Evolutionary conservation across 208 protist species (phyloP), one percentile per base, ranked within the genome.

Genomic region (Jaenimonas drosophilae): DNA sequence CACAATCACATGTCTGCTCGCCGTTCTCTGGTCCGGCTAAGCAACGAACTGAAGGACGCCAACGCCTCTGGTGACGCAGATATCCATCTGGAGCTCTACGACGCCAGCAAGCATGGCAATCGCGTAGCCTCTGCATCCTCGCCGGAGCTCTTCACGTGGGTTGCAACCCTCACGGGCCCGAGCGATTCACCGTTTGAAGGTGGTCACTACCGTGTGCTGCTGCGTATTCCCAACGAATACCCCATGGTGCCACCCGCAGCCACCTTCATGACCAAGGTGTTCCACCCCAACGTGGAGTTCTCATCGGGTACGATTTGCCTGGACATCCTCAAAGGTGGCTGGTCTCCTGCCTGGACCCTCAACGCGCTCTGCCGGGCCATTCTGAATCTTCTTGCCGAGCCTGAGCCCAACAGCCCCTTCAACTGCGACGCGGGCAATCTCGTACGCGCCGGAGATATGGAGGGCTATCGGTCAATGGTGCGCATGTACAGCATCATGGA

Each of bases 401-500:
- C 90, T 1, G 81, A 89, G 40, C 50, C 69, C 6, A 57, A 66
- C 30, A 89, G 65, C 24, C 90, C 90, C 2, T 84, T 93, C 51
- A 96, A 96, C 69, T 96, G 90, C 64, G 86, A 95, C 44, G 90
- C 90, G 0, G 90, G 87, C 0, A 96, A 96, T 44, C 56, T 96
- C 2, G 33, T 96, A 7, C 58, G 89, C 0, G 70, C 64, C 3
- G 76, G 77, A 1, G 83, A 91, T 44, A 19, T 49, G 45, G 61
- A 72, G 44, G 83, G 78, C 23, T 91, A 82, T 49, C 27, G 47
- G 20, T 70, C 62, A 14, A 48, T 88, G 20, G 83, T 76, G 42
- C 74, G 76, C 4, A 49, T 71, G 49, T 91, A 91, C 67, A 76
- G 72, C 21, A 87, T 87, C 42, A 82, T 54, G 33, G 29, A 84